Conservation (phyloP, 192 early-diverging fungal genomes). For the Coemansia sp. region DNA sequence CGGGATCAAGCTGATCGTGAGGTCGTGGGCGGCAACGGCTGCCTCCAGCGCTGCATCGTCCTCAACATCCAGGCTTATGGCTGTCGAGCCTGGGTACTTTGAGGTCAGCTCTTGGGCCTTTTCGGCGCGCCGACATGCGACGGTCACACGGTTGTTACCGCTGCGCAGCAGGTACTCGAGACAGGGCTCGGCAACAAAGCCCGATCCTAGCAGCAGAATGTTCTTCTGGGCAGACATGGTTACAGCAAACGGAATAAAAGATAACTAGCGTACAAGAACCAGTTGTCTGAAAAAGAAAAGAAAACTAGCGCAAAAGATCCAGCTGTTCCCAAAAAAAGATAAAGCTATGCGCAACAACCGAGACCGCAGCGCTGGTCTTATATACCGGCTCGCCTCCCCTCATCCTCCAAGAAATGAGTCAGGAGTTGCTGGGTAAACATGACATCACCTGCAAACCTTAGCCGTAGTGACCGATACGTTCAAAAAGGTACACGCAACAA, state of each 20-base stretch:
- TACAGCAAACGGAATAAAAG: not conserved
- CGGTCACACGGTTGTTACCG: slow-evolving; percentile 85
- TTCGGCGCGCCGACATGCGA: slow-evolving; percentile 79
- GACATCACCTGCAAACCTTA: no score
- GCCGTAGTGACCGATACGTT: not conserved
- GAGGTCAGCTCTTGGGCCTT: slow-evolving; percentile 70
- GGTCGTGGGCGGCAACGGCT: slow-evolving; percentile 79
- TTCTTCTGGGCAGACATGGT: slow-evolving; percentile 53
- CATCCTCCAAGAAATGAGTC: no score
- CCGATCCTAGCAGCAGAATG: slow-evolving; percentile 94
- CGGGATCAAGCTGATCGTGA: slow-evolving; percentile 89
- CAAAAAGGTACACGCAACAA: not conserved
- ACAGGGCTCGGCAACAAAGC: slow-evolving; percentile 96
- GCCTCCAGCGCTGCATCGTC: slow-evolving; percentile 71
- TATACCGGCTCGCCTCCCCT: not conserved
- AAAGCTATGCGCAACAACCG: no score
- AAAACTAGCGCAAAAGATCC: no score
- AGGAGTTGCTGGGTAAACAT: no score
- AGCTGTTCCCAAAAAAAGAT: slow-evolving; percentile 5
- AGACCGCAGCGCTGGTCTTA: not conserved
- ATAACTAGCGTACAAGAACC: not conserved
- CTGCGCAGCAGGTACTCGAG: slow-evolving; percentile 89
- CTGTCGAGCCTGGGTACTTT: slow-evolving; percentile 60
- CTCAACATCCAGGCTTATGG: slow-evolving; percentile 77
- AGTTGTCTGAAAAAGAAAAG: no score